phyloP scores from a whole-genome alignment of 371 early-diverging fungal species.

The Lichtheimia ramosa region DNA sequence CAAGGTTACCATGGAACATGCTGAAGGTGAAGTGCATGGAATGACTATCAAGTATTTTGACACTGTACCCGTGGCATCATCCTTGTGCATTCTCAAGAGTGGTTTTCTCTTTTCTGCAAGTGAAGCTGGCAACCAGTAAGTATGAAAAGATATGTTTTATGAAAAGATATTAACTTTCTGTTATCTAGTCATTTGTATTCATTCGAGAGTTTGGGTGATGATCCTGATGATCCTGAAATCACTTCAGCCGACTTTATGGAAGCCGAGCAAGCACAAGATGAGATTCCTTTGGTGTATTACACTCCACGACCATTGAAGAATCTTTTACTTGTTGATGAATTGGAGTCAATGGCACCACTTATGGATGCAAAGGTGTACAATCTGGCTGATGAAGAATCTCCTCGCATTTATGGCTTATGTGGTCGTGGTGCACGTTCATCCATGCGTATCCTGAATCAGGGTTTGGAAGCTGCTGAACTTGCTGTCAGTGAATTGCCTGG shows the following conservation, averaged over 20 bases:
- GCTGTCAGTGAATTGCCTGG: conserved; percentile 93
- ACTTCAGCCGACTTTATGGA: conserved; percentile 69
- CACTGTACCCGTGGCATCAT: conserved; percentile 81
- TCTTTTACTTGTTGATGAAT: conserved; percentile 84
- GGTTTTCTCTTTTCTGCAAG: conserved; percentile 92
- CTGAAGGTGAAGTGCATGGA: conserved; percentile 62
- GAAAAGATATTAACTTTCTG: not conserved
- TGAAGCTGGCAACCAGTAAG: conserved; percentile 92
- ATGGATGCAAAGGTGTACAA: conserved; percentile 78
- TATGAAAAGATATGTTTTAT: conserved; percentile 1
- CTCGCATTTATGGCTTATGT: conserved; percentile 89
- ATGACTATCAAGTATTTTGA: conserved; percentile 93
- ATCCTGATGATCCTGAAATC: conserved; percentile 81
- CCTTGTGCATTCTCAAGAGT: conserved; percentile 86
- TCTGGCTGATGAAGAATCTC: conserved; percentile 88
- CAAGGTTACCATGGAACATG: conserved; percentile 89
- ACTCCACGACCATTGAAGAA: conserved; percentile 82
- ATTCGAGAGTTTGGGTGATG: conserved; percentile 91
- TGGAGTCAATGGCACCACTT: conserved; percentile 83
- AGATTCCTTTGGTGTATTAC: conserved; percentile 65
- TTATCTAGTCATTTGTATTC: conserved; percentile 80
- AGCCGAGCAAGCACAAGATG: conserved; percentile 50
- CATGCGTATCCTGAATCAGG: conserved; percentile 90
- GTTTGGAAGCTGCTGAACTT: conserved; percentile 88
- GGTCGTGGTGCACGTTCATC: conserved; percentile 84